phyloP scores from a whole-genome alignment of 179 eudicot species.

The Heliamphora pulchella region DNA sequence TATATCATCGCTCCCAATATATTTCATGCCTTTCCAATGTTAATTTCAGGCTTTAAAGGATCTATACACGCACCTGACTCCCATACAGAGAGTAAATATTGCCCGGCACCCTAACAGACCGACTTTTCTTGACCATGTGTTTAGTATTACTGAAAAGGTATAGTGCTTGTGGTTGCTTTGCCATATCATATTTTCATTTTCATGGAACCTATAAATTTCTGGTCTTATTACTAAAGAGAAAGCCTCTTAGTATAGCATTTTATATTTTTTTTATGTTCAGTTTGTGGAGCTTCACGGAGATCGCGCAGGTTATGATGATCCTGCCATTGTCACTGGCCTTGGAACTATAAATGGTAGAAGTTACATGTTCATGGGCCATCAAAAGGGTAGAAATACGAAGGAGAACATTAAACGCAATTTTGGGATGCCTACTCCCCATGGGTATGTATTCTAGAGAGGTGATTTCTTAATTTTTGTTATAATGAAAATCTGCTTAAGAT shows the following conservation, averaged over 20 bases:
- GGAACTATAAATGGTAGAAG: constrained; percentile 75
- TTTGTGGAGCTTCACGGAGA: constrained; percentile 99
- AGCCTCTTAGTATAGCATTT: constrained; percentile 13
- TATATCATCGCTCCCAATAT: background rate
- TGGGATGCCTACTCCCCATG: constrained; percentile 99
- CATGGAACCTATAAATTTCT: background rate
- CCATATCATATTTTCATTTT: background rate
- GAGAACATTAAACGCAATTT: constrained; percentile 85
- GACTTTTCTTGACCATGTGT: constrained; percentile 86
- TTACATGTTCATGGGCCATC: constrained; percentile 96
- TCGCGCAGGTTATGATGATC: constrained; percentile 94
- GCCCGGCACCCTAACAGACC: constrained; percentile 97
- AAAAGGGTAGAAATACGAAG: constrained; percentile 93
- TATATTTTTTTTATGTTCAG: constrained; percentile 29
- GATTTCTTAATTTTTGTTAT: background rate
- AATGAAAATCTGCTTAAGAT: too few relatives aligned
- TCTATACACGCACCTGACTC: constrained; percentile 65
- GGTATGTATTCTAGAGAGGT: constrained; percentile 41
- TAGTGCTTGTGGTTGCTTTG: constrained; percentile 10
- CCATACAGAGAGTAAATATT: constrained; percentile 83
- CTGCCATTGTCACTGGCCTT: constrained; percentile 89
- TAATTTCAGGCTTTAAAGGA: constrained; percentile 63
- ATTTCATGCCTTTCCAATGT: background rate
- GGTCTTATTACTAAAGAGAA: background rate
- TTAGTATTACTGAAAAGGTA: constrained; percentile 85